Evolutionary conservation across 441 rosid species (phyloP).

Genomic region (Hura crepitans): DNA sequence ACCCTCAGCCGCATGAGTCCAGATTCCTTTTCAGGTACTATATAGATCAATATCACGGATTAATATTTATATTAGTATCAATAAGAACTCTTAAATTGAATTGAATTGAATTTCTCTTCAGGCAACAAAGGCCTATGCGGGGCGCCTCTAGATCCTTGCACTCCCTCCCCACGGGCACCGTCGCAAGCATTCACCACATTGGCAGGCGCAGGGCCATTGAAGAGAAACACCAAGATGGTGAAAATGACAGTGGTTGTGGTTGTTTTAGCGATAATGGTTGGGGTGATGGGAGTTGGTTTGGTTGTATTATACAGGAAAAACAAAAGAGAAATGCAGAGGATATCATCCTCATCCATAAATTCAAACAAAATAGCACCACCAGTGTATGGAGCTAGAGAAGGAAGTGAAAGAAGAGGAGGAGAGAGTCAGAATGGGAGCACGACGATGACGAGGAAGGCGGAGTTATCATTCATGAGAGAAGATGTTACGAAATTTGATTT

Average conservation of each 20-base stretch:
- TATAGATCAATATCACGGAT: no score
- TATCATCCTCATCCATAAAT: background rate
- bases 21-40: constrained; percentile 62
- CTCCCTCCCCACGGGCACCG: background rate
- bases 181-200: background rate
- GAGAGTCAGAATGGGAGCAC: background rate
- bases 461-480: constrained; percentile 52
- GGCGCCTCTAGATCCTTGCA: constrained; percentile 49
- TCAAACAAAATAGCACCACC: constrained; percentile 26
- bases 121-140: constrained; percentile 70
- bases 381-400: background rate
- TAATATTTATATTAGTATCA: no score
- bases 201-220: constrained; percentile 7
- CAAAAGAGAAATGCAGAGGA: constrained; percentile 9
- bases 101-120: constrained; percentile 25
- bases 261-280: constrained; percentile 20
- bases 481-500: constrained; percentile 60
- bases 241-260: constrained; percentile 27
- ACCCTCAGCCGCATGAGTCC: constrained; percentile 49
- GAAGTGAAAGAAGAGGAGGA: no score
- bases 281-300: constrained; percentile 22
- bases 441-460: constrained; percentile 25
- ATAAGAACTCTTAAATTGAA: background rate
- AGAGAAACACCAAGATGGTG: constrained; percentile 13
- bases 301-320: constrained; percentile 21